Conservation (phyloP, 495 filamentous ascomycete genomes). For the Jackrogersella minutella region DNA sequence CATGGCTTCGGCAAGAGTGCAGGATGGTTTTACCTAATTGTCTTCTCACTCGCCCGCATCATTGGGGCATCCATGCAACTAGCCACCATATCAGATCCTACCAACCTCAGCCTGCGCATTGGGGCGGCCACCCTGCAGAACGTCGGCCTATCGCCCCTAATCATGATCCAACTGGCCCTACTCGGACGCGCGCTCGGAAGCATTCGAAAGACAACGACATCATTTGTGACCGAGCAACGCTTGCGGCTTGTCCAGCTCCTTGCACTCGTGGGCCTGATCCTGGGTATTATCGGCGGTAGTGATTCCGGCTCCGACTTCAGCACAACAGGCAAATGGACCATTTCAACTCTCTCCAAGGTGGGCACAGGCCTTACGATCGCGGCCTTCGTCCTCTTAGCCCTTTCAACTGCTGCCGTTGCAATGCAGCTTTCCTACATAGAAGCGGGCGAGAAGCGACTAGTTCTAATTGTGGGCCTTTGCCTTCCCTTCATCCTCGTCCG, state of each 20-base stretch:
- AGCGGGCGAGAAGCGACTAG: slow-evolving; percentile 46
- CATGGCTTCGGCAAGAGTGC: slow-evolving; percentile 48
- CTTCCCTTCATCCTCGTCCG: slow-evolving; percentile 53
- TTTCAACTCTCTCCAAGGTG: slow-evolving; percentile 39
- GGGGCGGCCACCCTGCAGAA: slow-evolving; percentile 43
- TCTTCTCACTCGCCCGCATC: slow-evolving; percentile 48
- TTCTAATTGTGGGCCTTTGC: slow-evolving; percentile 43
- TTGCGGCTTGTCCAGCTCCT: slow-evolving; percentile 40
- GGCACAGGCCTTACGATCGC: slow-evolving; percentile 43
- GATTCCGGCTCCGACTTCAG: slow-evolving; percentile 6
- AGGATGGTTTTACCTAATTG: slow-evolving; percentile 46
- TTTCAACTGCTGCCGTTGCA: slow-evolving; percentile 35
- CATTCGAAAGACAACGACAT: slow-evolving; percentile 18
- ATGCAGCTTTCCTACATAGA: slow-evolving; percentile 36
- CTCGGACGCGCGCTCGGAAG: slow-evolving; percentile 42
- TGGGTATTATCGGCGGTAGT: slow-evolving; percentile 47
- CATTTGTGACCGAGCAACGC: slow-evolving; percentile 35
- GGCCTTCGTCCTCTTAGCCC: slow-evolving; percentile 38
- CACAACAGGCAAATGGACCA: slow-evolving; percentile 26
- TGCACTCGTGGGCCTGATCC: slow-evolving; percentile 42
- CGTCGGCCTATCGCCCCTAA: slow-evolving; percentile 47
- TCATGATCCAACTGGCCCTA: slow-evolving; percentile 43
- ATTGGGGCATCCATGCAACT: slow-evolving; percentile 46
- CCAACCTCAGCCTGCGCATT: slow-evolving; percentile 39
- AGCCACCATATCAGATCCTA: slow-evolving; percentile 46